These are phyloP conservation scores for Suillus fuscotomentosus DNA, from an alignment of 768 basidiomycete species.

Conservation along the genomic window DNA sequence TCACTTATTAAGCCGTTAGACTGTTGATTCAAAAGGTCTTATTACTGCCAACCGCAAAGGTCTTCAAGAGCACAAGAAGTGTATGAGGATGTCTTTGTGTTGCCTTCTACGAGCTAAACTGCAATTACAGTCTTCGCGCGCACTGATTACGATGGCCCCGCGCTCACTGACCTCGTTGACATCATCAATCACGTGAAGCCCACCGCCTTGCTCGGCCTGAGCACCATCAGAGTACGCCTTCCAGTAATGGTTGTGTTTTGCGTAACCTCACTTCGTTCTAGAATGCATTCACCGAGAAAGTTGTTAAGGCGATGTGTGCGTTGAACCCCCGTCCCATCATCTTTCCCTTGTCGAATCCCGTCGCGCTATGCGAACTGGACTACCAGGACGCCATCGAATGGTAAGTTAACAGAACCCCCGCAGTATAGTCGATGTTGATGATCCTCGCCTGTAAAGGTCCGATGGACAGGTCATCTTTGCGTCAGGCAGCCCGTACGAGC, in stretches of 20 bases:
- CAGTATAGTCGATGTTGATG: neutral
- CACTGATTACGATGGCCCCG: conserved; percentile 62
- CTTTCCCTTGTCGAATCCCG: conserved; percentile 79
- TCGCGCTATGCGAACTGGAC: conserved; percentile 58
- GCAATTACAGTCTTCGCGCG: conserved; percentile 60
- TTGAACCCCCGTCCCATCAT: conserved; percentile 73
- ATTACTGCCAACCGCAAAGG: conserved; percentile 68
- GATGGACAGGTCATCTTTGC: conserved; percentile 69
- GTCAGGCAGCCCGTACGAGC: conserved; percentile 67
- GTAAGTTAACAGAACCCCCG: conserved; percentile 26
- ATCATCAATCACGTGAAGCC: conserved; percentile 73
- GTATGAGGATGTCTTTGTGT: conserved; percentile 30
- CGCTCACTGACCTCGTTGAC: conserved; percentile 57
- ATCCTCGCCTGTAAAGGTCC: conserved; percentile 41
- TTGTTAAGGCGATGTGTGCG: conserved; percentile 60
- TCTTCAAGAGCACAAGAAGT: conserved; percentile 73
- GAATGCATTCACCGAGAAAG: conserved; percentile 62
- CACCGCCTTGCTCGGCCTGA: conserved; percentile 75
- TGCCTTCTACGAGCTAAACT: neutral
- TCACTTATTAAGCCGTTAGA: conserved; percentile 35
- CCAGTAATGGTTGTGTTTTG: neutral
- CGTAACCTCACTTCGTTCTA: conserved; percentile 13
- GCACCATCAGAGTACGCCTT: conserved; percentile 44
- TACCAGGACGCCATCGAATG: conserved; percentile 59
- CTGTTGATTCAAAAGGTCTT: conserved; percentile 76